phyloP scores from a whole-genome alignment of 148 eudicot genomes.

The Polygonum maritimum region DNA sequence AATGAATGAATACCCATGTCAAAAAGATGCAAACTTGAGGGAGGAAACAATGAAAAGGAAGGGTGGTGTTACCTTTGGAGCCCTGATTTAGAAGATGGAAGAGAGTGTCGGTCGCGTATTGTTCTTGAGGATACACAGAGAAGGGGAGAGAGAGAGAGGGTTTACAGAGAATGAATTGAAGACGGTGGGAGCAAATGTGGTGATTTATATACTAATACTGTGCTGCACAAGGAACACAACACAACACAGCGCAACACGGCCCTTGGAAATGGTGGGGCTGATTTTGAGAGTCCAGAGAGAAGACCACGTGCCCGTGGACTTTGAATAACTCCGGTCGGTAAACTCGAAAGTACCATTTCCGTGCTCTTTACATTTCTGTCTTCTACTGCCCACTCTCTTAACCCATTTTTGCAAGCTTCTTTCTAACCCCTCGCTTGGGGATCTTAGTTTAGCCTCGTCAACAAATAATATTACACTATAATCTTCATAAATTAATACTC shows the following conservation, averaged over 20 bases:
- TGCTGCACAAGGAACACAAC: no score
- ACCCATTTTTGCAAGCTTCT: background rate
- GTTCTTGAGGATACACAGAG: background rate
- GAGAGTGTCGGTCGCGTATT: background rate
- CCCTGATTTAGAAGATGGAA: background rate
- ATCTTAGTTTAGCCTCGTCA: no score
- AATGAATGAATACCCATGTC: background rate
- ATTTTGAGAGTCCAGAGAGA: background rate
- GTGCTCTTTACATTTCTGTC: constrained; percentile 5
- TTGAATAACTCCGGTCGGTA: background rate
- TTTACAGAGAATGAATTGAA: background rate
- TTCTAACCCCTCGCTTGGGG: background rate
- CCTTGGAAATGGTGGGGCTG: background rate
- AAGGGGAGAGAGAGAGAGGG: no score
- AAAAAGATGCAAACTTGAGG: background rate
- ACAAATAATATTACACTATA: no score
- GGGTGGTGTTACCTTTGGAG: constrained; percentile 2
- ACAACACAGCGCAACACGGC: background rate
- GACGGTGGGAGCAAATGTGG: background rate
- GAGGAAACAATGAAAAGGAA: background rate
- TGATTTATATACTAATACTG: background rate
- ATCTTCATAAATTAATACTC: no score
- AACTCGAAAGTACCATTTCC: constrained; percentile 1
- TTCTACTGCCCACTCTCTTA: background rate
- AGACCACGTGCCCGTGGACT: background rate